phyloP scores from a whole-genome alignment of 331 rosid species.

The Rosa hybrid region DNA sequence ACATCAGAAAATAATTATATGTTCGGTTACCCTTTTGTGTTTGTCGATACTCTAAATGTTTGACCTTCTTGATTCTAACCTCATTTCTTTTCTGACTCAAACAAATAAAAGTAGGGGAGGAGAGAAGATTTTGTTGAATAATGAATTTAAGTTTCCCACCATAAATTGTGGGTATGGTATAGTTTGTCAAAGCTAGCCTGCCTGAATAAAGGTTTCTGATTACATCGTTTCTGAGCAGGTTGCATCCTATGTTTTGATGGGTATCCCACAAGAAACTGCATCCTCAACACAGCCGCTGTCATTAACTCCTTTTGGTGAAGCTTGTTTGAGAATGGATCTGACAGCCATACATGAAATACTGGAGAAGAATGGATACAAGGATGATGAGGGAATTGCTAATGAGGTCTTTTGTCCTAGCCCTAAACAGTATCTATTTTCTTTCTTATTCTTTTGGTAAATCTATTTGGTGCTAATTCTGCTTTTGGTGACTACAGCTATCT shows the following conservation, averaged over 20 bases:
- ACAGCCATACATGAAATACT: constrained; percentile 89
- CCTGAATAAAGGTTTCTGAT: constrained; percentile 44
- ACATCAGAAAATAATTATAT: neutral
- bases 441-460: neutral
- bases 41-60: neutral
- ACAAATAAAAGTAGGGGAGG: neutral
- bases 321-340: constrained; percentile 83
- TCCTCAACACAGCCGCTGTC: constrained; percentile 60
- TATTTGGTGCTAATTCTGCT: constrained; percentile 31
- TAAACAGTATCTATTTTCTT: neutral
- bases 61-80: neutral
- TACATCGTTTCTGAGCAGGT: constrained; percentile 63
- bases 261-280: constrained; percentile 61
- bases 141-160: neutral
- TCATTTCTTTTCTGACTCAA: neutral
- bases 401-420: constrained; percentile 52
- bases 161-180: neutral
- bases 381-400: constrained; percentile 94
- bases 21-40: neutral
- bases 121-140: neutral
- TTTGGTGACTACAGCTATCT: constrained; percentile 69
- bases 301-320: constrained; percentile 89
- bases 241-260: constrained; percentile 75
- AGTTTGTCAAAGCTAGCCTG: constrained; percentile 13
- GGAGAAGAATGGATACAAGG: constrained; percentile 95